Evolutionary conservation across 257 asterid genomes (phyloP).

Genomic region (Scutellaria galericulata): DNA sequence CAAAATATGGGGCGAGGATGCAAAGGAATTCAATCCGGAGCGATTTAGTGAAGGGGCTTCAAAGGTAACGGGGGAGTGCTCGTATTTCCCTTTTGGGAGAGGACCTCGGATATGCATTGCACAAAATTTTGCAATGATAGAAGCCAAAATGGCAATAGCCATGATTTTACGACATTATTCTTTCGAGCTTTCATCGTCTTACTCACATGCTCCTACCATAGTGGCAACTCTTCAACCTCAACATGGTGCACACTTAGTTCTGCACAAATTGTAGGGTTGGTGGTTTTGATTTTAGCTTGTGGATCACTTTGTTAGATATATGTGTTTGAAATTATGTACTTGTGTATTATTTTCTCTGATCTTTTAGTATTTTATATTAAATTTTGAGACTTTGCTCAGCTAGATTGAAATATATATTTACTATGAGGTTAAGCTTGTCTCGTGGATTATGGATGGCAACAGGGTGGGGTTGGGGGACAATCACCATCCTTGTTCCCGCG

Average conservation of each 20-base stretch:
- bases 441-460: too few relatives aligned
- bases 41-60: constrained; percentile 52
- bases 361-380: too few relatives aligned
- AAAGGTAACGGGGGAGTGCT: constrained; percentile 41
- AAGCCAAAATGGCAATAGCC: constrained; percentile 60
- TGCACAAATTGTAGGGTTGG: constrained; percentile 18
- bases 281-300: background rate
- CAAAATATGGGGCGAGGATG: constrained; percentile 60
- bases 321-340: too few relatives aligned
- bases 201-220: constrained; percentile 52
- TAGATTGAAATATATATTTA: too few relatives aligned
- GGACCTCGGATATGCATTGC: constrained; percentile 67
- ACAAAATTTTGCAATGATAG: constrained; percentile 57
- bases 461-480: too few relatives aligned
- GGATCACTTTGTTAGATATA: too few relatives aligned
- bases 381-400: too few relatives aligned
- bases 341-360: too few relatives aligned
- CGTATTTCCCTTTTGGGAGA: constrained; percentile 51
- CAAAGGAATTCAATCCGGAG: constrained; percentile 61
- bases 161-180: constrained; percentile 49
- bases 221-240: constrained; percentile 48
- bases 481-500: too few relatives aligned
- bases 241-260: constrained; percentile 49
- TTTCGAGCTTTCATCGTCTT: constrained; percentile 56
- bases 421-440: too few relatives aligned